phyloP scores from a whole-genome alignment of 768 basidiomycete genomes.

The Leccinum imitatum region DNA sequence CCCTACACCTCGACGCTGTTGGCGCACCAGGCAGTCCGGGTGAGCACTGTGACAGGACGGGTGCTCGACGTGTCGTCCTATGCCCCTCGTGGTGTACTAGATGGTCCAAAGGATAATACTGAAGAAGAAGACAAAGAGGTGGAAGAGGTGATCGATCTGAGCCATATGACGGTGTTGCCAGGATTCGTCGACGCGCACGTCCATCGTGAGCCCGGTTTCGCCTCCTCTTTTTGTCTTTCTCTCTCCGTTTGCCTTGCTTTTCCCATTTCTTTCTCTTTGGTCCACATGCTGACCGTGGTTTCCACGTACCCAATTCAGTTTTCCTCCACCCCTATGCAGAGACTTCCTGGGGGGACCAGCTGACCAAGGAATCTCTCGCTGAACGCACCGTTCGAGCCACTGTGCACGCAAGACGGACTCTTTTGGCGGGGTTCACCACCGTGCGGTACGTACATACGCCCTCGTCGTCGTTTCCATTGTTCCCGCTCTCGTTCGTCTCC shows the following conservation, averaged over 20 bases:
- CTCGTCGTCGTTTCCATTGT: not conserved
- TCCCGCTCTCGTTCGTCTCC: not conserved
- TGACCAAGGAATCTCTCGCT: conserved; percentile 54
- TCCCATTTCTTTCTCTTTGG: not conserved
- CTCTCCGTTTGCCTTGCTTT: no score
- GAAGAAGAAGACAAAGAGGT: not conserved
- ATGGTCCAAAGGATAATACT: not conserved
- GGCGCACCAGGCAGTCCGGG: conserved; percentile 46
- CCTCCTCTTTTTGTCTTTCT: not conserved
- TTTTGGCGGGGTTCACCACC: conserved; percentile 63
- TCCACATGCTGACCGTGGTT: not conserved
- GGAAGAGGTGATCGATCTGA: conserved; percentile 32
- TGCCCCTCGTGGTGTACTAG: conserved; percentile 1
- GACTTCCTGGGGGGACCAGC: conserved; percentile 60
- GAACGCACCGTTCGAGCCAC: conserved; percentile 64
- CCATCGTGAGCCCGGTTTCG: conserved; percentile 36
- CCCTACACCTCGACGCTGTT: conserved; percentile 41
- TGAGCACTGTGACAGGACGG: conserved; percentile 47
- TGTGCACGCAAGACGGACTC: conserved; percentile 54
- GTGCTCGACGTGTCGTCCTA: conserved; percentile 41
- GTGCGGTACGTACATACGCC: conserved; percentile 44
- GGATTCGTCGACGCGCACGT: conserved; percentile 61
- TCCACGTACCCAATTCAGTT: conserved; percentile 27
- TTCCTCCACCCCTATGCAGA: conserved; percentile 63
- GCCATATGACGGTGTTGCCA: conserved; percentile 47